Evolutionary conservation across 495 filamentous ascomycete genomes (phyloP), one percentile per base, ranked within the genome.

Genomic region (Penicillium alfredii): DNA sequence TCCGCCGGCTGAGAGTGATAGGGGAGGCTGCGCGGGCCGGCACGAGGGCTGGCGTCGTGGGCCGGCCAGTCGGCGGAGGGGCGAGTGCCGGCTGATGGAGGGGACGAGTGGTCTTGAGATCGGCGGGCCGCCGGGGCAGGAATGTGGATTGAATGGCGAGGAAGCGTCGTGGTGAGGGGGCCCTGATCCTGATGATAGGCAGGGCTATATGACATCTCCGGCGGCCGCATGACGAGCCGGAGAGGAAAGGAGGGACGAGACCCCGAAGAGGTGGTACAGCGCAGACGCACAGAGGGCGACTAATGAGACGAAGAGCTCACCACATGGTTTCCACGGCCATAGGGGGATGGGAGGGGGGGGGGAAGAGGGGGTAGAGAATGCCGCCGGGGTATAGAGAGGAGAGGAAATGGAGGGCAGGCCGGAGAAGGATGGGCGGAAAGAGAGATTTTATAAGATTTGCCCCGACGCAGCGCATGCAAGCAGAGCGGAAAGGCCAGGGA

Each of bases 161-260:
- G 47, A 34, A 50, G 42, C 24, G 46, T 33, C 8, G 51, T 42
- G 29, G 55, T 44, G 41, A 55, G 42, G 23, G 45, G 43, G 34
- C 37, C 54, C 33, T 57, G 47, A 17, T 56, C 52, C 30, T 66
- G 60, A 40, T 57, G 55, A 24, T 64, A 64, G 47, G 58, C 60
- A 45, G 61, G 52, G 40, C 51, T 61, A 56, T 64, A 57, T 49
- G 64, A 56, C 64, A 66, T 68, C 50, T 61, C 61, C 44, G 60
- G 60, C 28, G 51, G 53, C 45, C 45, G 49, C 61, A 67, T 64
- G 48, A 47, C 45, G 42, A 51, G 45, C 38, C 32, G 39, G 44
- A 36, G 28, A 45, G 37, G 27, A 28, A 38, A 26, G 15, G 20
- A 37, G 30, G 25, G 30, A 42, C 23, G 31, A 23, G 26, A 38